Evolutionary conservation across 2,329 filamentous ascomycete species (phyloP), one percentile per base, ranked within the genome.

Genomic region (Immersiporthe knoxdaviesiana): DNA sequence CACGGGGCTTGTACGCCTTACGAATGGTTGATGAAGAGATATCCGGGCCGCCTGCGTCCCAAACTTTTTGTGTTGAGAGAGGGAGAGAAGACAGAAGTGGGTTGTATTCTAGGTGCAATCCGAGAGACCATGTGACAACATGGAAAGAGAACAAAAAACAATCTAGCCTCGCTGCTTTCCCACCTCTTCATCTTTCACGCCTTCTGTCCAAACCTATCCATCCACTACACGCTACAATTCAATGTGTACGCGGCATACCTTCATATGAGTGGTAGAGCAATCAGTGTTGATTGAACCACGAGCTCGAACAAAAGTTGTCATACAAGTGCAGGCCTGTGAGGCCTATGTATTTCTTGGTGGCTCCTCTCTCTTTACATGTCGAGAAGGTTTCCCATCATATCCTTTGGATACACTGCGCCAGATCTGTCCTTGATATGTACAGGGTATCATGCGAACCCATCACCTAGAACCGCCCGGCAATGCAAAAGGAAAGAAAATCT

Each of bases 381-480:
- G 30, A 24, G 62, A 50, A 18, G 14, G 5, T 14, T 5, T 32
- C 12, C 47, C n/a, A n/a, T 24, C 3, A 52, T 50, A 44, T 44
- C 61, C 30, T 54, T 4, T 54, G 14, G 7, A 24, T 24, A 10
- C 18, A 18, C 3, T 8, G 8, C 7, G 30, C 14, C 18, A 24
- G n/a, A 35, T 10, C 12, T 14, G 11, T 35, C n/a, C 32, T 56
- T 35, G 44, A 24, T 65, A 65, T 65, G 50, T 65, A 65, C 63
- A 65, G 63, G 35, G 63, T 65, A 65, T 65, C 54, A 21, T 11
- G 8, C 35, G 41, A 65, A 63, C 14, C 18, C n/a, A 35, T 32
- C 44, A 32, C 62, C 35, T 14, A 35, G 11, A 56, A 35, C 35
- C 8, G 35, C 50, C n/a, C 24, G n/a, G 32, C 32, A 44, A 56